A percentile compares a stretch with the other conserved stretches of the same genome.
Conservation (phyloP, 305 asterid genomes). For the Solanum hybrid region DNA sequence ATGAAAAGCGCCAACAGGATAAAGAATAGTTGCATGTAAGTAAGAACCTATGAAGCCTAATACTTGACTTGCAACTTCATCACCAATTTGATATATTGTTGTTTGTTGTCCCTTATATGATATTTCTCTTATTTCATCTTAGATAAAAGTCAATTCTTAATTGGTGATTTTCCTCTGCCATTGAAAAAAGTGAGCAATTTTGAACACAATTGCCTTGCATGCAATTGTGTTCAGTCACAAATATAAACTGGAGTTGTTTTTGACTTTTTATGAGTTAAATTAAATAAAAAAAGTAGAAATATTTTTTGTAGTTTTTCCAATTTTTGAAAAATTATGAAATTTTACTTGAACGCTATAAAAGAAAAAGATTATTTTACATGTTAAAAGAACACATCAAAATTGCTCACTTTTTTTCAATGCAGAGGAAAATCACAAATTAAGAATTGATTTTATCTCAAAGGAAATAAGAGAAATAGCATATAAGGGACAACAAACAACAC, state of each 20-base stretch:
- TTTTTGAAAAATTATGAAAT: too few relatives aligned
- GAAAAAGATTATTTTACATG: neutral
- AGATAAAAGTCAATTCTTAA: neutral
- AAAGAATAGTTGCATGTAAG: neutral
- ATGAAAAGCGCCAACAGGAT: neutral
- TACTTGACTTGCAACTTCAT: neutral
- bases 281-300: too few relatives aligned
- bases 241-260: neutral
- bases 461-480: too few relatives aligned
- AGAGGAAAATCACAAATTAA: too few relatives aligned
- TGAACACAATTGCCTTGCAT: neutral
- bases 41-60: neutral
- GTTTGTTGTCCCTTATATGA: neutral
- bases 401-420: neutral
- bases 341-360: too few relatives aligned
- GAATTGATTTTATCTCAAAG: neutral
- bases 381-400: neutral
- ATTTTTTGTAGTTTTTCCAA: neutral
- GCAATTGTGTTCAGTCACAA: too few relatives aligned
- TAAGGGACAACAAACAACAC: neutral
- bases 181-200: neutral
- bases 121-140: neutral
- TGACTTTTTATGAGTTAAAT: too few relatives aligned
- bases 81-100: neutral
- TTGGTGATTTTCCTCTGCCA: neutral